Percentiles rank a stretch among this genome's conserved stretches.
phyloP scores from a whole-genome alignment of 2,329 filamentous ascomycete species.

The Stachybotrys chlorohalonatus region DNA sequence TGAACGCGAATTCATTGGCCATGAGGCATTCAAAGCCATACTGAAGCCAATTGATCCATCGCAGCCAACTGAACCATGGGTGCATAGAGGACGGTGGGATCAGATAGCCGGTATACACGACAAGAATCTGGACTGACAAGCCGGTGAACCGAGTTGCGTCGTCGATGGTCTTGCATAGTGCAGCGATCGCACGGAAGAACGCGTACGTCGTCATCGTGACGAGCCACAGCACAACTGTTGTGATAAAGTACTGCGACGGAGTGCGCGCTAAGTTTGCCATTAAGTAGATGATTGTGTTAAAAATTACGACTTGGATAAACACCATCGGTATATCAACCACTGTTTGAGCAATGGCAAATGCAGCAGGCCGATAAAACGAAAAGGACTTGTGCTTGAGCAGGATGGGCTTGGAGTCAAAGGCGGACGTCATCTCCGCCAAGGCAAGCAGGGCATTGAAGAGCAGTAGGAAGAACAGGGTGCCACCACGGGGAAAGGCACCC shows the following conservation, averaged over 20 bases:
- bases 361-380: constrained; percentile 54
- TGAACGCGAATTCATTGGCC: constrained; percentile 52
- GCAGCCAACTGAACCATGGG: constrained; percentile 57
- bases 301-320: constrained; percentile 54
- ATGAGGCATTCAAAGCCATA: constrained; percentile 62
- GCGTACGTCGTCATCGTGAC: constrained; percentile 48
- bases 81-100: constrained; percentile 48
- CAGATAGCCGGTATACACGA: constrained; percentile 60
- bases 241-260: constrained; percentile 59
- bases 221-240: constrained; percentile 51
- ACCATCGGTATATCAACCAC: constrained; percentile 53
- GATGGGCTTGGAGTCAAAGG: constrained; percentile 55
- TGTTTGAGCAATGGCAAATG: constrained; percentile 47
- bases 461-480: constrained; percentile 40
- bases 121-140: constrained; percentile 50
- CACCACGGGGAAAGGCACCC: constrained; percentile 52
- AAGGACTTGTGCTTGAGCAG: constrained; percentile 63
- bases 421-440: constrained; percentile 61
- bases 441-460: constrained; percentile 58
- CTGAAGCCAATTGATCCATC: constrained; percentile 59
- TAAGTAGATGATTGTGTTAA: constrained; percentile 69
- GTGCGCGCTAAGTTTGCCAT: constrained; percentile 62
- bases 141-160: constrained; percentile 52
- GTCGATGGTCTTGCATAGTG: constrained; percentile 50
- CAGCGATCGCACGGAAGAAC: constrained; percentile 50